These are phyloP conservation scores for Boletus calvinii DNA, from an alignment of 1,284 basidiomycete species.

Conservation along the genomic window DNA sequence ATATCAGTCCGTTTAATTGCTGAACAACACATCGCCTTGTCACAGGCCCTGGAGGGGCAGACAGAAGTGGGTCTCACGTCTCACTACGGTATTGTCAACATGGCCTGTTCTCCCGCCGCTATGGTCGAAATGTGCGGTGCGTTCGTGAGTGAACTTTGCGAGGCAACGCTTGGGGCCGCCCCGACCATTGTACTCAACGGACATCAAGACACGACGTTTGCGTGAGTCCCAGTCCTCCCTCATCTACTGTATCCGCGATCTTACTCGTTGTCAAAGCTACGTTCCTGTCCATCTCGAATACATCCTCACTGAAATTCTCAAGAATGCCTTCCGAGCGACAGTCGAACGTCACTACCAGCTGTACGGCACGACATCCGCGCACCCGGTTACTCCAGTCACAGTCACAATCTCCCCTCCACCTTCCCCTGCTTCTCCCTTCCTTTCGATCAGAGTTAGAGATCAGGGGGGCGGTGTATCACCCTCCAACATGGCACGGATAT, in stretches of 20 bases:
- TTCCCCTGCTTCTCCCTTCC: slow-evolving; percentile 44
- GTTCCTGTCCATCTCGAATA: slow-evolving; percentile 90
- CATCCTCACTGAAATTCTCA: slow-evolving; percentile 82
- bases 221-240: slow-evolving; percentile 48
- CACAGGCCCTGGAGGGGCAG: slow-evolving; percentile 52
- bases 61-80: slow-evolving; percentile 32
- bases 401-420: slow-evolving; percentile 71
- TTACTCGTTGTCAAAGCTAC: slow-evolving; percentile 51
- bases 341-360: slow-evolving; percentile 68
- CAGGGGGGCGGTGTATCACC: slow-evolving; percentile 83
- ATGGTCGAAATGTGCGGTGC: slow-evolving; percentile 79
- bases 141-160: slow-evolving; percentile 81
- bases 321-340: slow-evolving; percentile 89
- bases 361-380: slow-evolving; percentile 35
- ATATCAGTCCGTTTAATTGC: slow-evolving; percentile 89
- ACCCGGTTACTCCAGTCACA: slow-evolving; percentile 58
- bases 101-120: slow-evolving; percentile 62
- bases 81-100: slow-evolving; percentile 68
- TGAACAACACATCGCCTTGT: slow-evolving; percentile 88
- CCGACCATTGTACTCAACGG: slow-evolving; percentile 73
- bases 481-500: slow-evolving; percentile 73
- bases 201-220: slow-evolving; percentile 66
- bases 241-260: background rate
- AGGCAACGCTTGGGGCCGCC: slow-evolving; percentile 78
- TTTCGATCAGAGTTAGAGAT: slow-evolving; percentile 80